phyloP scores from a whole-genome alignment of 1,284 basidiomycete species.

The Tremellales sp. region DNA sequence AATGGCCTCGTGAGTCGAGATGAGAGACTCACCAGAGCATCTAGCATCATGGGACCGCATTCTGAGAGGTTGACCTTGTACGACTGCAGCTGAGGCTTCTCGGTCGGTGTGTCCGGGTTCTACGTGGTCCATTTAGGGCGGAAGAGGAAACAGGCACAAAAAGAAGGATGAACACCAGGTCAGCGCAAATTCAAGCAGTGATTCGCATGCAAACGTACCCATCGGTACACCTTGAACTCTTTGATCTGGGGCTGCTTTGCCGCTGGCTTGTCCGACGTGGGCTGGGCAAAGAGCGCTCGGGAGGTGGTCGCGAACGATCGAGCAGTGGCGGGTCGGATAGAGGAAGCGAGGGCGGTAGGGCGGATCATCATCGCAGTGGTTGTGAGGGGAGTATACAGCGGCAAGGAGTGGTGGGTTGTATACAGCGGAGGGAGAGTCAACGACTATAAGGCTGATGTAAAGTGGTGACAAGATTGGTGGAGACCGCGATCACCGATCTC shows the following conservation, averaged over 20 bases:
- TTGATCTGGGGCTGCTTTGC: slow-evolving; percentile 56
- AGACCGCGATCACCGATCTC: no score
- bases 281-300: slow-evolving; percentile 30
- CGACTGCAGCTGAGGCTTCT: slow-evolving; percentile 86
- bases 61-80: slow-evolving; percentile 92
- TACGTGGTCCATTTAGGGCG: slow-evolving; percentile 34
- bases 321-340: slow-evolving; percentile 12
- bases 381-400: no score
- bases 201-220: slow-evolving; percentile 69
- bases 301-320: slow-evolving; percentile 35
- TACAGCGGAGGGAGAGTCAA: no score
- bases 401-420: no score
- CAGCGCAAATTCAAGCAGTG: neutral
- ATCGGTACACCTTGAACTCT: slow-evolving; percentile 95
- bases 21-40: slow-evolving; percentile 49
- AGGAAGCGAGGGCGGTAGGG: slow-evolving; percentile 35
- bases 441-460: no score
- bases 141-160: neutral
- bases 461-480: no score
- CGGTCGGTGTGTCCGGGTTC: slow-evolving; percentile 93
- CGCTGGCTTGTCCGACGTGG: slow-evolving; percentile 24
- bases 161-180: neutral
- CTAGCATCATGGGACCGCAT: slow-evolving; percentile 89
- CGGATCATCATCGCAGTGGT: no score
- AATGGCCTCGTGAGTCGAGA: neutral